Base-by-base conservation (phyloP, 768 basidiomycete genomes). In the Mrakia hoshinonis region DNA sequence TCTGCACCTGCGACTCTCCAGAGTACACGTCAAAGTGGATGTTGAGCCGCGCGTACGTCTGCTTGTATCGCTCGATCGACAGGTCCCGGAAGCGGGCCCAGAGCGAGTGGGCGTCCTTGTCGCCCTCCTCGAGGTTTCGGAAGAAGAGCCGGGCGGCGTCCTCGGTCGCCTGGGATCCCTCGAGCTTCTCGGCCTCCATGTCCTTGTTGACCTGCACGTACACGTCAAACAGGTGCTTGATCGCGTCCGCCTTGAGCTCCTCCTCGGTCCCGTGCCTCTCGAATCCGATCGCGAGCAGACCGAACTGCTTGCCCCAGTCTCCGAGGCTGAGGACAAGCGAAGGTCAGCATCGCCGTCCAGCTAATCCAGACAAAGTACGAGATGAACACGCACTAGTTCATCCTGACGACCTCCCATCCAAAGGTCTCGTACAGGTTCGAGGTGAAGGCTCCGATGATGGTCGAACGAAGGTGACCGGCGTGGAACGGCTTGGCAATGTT, bases 401-500 rank as follows among this genome's bases (percentile, higher is more conserved):
- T 82, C 1, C 89, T 85, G 47, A 85, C 80, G n/a, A 94, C 92
- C 9, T 92, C 85, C 93, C 92, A 98, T 20, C 95, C 94, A 76
- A 89, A 91, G 9, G 91, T 85, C 77, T 87, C 88, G 83, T 98
- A 95, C 51, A 97, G 76, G 80, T 97, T 97, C 12, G 85, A 83
- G 71, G 97, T 80, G 82, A 96, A 96, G 0, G 91, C 89, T n/a
- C 95, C 95, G 77, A 98, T 95, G 79, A 99, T 99, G n/a, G 95
- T 99, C 67, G 91, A 93, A 48, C 95, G 85, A 72, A 98, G 81
- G 80, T 98, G 95, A 18, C 95, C 96, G 66, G 96, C 93, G 76
- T 99, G 95, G 86, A 98, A 98, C 5, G 89, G 89, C 79, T 99
- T 99, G 24, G 95, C 95, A 75, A 98, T 97, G 78, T 99, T 98